A percentile compares a stretch with the other conserved stretches of the same genome.
phyloP scores from a whole-genome alignment of 805 yeast genomes.

The Candida oleophila region DNA sequence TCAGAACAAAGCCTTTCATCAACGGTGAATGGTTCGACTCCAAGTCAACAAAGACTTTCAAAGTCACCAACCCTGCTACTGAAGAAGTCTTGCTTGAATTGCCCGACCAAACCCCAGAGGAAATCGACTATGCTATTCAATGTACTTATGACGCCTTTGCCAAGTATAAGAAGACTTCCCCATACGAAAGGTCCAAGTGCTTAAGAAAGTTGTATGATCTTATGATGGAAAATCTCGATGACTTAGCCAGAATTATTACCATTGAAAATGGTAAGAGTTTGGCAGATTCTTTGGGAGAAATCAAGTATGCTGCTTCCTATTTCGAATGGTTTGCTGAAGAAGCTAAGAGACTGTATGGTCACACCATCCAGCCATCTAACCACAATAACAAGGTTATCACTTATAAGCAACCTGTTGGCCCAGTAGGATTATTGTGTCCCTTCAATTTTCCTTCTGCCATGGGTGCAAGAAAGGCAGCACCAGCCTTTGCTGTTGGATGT shows the following conservation, averaged over 20 bases:
- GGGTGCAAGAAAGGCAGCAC: conserved; percentile 65
- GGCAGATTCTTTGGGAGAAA: conserved; percentile 54
- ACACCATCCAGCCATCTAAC: conserved; percentile 55
- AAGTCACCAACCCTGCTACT: conserved; percentile 41
- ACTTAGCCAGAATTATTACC: conserved; percentile 53
- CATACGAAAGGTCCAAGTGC: conserved; percentile 51
- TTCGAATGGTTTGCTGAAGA: conserved; percentile 52
- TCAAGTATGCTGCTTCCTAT: conserved; percentile 55
- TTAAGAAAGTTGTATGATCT: conserved; percentile 49
- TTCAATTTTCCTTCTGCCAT: conserved; percentile 70
- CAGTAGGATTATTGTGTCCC: conserved; percentile 62
- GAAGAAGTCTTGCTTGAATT: conserved; percentile 33
- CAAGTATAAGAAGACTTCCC: conserved; percentile 45
- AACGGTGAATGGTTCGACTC: conserved; percentile 41
- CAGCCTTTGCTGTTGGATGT: conserved; percentile 67
- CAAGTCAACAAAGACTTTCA: conserved; percentile 35
- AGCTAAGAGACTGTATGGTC: conserved; percentile 55
- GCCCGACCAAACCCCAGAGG: conserved; percentile 47
- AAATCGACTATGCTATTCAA: conserved; percentile 45
- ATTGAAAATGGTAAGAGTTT: conserved; percentile 64
- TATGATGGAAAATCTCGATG: conserved; percentile 56
- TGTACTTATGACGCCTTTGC: conserved; percentile 47
- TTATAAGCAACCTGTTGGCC: conserved; percentile 60
- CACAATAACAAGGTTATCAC: conserved; percentile 53
- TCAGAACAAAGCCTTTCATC: conserved; percentile 32